phyloP scores from a whole-genome alignment of 169 alveolate species.

The Miamiensis avidus region DNA sequence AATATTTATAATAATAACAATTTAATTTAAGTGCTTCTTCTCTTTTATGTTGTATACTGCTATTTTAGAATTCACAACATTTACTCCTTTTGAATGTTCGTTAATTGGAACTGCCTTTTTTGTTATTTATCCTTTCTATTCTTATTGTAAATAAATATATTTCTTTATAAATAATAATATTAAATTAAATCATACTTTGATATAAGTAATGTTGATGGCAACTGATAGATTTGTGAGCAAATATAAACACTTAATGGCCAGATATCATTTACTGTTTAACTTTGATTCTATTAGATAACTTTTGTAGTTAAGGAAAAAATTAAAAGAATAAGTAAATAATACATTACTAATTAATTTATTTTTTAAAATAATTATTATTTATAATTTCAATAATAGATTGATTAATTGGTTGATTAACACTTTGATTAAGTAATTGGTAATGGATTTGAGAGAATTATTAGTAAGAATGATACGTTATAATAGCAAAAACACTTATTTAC shows the following conservation, averaged over 20 bases:
- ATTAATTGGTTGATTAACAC: not conserved
- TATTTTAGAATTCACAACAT: not conserved
- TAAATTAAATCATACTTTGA: no score
- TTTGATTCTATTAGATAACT: not conserved
- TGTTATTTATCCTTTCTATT: constrained; percentile 53
- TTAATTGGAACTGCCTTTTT: constrained; percentile 23
- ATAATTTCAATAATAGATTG: not conserved
- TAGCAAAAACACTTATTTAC: not conserved
- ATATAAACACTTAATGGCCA: not conserved
- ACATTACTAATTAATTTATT: no score
- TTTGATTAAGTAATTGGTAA: not conserved
- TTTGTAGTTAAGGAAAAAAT: not conserved
- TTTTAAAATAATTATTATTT: no score
- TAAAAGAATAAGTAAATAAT: not conserved
- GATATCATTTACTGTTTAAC: not conserved
- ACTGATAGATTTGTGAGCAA: not conserved
- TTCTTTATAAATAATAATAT: no score
- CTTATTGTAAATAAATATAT: constrained; percentile 21
- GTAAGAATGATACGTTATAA: no score
- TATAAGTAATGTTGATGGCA: not conserved
- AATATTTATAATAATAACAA: not conserved
- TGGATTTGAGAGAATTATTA: not conserved
- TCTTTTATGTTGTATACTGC: not conserved
- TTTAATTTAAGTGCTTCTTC: not conserved
- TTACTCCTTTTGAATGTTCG: not conserved